Evolutionary conservation across 1,284 basidiomycete species (phyloP).

Genomic region (Leccinum pachyderme): DNA sequence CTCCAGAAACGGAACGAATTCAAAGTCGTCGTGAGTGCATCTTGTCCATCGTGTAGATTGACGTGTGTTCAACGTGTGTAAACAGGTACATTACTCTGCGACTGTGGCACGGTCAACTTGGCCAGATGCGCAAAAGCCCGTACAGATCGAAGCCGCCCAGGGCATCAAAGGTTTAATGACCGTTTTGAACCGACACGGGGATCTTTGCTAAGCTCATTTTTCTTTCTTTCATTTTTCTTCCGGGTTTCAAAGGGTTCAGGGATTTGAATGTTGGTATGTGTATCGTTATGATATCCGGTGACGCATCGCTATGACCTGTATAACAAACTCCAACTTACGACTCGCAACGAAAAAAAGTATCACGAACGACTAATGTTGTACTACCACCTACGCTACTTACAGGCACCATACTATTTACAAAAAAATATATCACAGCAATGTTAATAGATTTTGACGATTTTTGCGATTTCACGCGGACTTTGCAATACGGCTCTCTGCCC

Average conservation of each 20-base stretch:
- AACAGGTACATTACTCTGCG: constrained; percentile 34
- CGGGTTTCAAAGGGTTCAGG: constrained; percentile 1
- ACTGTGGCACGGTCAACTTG: constrained; percentile 35
- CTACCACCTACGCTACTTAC: constrained; percentile 28
- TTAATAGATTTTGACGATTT: constrained; percentile 8
- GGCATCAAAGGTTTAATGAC: constrained; percentile 38
- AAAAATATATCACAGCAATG: constrained; percentile 8
- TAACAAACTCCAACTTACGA: constrained; percentile 14
- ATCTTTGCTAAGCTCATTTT: constrained; percentile 22
- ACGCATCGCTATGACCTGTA: constrained; percentile 15
- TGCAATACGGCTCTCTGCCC: constrained; percentile 61
- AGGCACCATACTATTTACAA: constrained; percentile 10
- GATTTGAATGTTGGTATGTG: constrained; percentile 22
- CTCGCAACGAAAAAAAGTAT: constrained; percentile 15
- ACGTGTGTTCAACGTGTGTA: constrained; percentile 13
- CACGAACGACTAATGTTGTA: constrained; percentile 32
- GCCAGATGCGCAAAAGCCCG: constrained; percentile 36
- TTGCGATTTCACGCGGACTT: constrained; percentile 33
- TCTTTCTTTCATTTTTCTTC: constrained; percentile 14
- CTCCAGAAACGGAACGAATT: constrained; percentile 33
- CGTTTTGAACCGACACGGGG: constrained; percentile 32
- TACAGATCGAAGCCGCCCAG: constrained; percentile 34
- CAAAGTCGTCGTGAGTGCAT: constrained; percentile 31
- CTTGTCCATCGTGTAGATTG: constrained; percentile 6
- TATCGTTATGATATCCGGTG: constrained; percentile 20